phyloP scores from a whole-genome alignment of 1,139 yeast genomes.

The Taphrina flavorubra region DNA sequence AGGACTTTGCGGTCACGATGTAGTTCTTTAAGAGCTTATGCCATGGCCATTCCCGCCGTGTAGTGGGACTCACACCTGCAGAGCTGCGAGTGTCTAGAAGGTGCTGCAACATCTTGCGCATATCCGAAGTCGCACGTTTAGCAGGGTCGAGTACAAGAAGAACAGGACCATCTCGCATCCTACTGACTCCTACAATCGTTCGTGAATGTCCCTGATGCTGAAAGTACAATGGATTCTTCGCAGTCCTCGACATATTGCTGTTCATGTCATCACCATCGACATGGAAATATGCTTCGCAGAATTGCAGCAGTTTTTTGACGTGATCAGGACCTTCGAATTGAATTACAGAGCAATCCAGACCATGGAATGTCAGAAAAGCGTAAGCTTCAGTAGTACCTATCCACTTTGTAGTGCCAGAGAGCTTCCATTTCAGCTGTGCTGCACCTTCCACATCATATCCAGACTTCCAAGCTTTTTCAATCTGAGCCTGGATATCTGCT shows the following conservation, averaged over 20 bases:
- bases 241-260: background rate
- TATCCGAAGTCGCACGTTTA: background rate
- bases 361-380: conserved; percentile 24
- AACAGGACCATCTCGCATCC: background rate
- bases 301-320: conserved; percentile 7
- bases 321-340: conserved; percentile 23
- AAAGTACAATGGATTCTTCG: conserved; percentile 16
- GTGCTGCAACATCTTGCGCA: background rate
- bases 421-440: conserved; percentile 28
- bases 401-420: conserved; percentile 40
- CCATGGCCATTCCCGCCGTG: background rate
- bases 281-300: conserved; percentile 21
- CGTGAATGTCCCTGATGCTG: conserved; percentile 41
- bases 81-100: background rate
- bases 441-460: conserved; percentile 35
- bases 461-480: conserved; percentile 29
- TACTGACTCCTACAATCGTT: conserved; percentile 29
- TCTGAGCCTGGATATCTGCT: conserved; percentile 23
- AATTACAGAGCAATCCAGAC: conserved; percentile 17
- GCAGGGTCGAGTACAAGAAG: conserved; percentile 40
- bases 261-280: background rate
- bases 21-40: conserved; percentile 9
- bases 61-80: background rate
- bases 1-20: background rate
- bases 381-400: conserved; percentile 43